A percentile compares a stretch with the other conserved stretches of the same genome.
Conservation (phyloP, 805 yeast genomes). For the Schwanniomyces sp. region DNA sequence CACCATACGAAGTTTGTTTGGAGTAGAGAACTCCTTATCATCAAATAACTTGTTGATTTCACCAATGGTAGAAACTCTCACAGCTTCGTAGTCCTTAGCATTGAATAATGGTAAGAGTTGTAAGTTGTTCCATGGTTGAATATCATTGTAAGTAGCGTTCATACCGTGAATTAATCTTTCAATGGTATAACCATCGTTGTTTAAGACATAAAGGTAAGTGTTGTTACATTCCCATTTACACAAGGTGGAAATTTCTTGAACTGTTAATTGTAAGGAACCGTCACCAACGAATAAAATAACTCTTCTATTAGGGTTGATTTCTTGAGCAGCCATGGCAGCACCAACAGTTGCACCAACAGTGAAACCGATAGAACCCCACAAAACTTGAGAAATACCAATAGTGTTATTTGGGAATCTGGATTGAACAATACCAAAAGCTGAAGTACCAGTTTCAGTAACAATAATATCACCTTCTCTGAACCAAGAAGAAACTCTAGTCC, state of each 20-base stretch:
- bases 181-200: conserved; percentile 70
- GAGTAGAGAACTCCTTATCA: conserved; percentile 47
- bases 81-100: conserved; percentile 51
- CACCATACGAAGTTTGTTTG: conserved; percentile 57
- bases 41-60: conserved; percentile 50
- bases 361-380: conserved; percentile 73
- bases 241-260: conserved; percentile 66
- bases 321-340: conserved; percentile 63
- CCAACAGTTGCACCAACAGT: conserved; percentile 63
- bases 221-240: conserved; percentile 56
- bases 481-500: conserved; percentile 60
- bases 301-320: conserved; percentile 54
- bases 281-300: conserved; percentile 67
- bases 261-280: conserved; percentile 69
- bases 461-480: conserved; percentile 61
- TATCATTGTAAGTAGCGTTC: conserved; percentile 57
- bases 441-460: conserved; percentile 68
- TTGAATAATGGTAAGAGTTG: conserved; percentile 56
- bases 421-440: conserved; percentile 65
- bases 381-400: conserved; percentile 64
- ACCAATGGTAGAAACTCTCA: conserved; percentile 50
- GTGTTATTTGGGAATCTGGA: conserved; percentile 59
- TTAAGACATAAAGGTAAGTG: conserved; percentile 63
- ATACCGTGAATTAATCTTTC: conserved; percentile 70
- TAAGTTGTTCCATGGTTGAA: conserved; percentile 65